Base-by-base conservation (phyloP, 225 moss, liverwort and hornwort genomes). In the Lunularia cruciata region DNA sequence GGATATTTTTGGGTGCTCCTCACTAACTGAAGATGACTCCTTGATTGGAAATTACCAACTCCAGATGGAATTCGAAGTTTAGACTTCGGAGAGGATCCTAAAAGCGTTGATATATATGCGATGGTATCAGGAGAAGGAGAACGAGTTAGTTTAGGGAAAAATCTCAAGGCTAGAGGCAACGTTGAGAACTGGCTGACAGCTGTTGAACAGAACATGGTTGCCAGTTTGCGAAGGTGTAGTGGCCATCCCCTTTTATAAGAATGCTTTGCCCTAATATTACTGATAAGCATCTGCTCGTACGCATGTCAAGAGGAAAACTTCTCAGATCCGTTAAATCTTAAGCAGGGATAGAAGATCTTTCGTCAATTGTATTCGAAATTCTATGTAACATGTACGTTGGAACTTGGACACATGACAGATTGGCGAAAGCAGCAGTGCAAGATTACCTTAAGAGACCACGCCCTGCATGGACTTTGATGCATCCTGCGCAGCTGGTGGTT, bases 51-150 rank as follows among this genome's bases (percentile, higher is more conserved):
- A 19, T 30, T 65, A 31, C 16, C 48, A 31, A 31, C 33, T 32
- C 8, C 73, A 95, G 95, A 92, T 73, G 95, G 95, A 2, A 95
- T 95, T 68, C 69, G 87, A 42, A 92, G 87, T 68, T 74, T 95
- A 63, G 95, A 95, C 69, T 95, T 95, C 81, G 92, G 95, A 57
- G 92, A 95, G 26, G 95, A 95, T 73, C 86, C 90, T n/a, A 95
- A 95, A 58, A 95, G 95, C 37, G 85, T 92, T 63, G 95, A 95
- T 59, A 90, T 95, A 33, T 88, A 78, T 69, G 95, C 88, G 0
- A 95, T 95, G 92, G 46, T 88, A 32, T 95, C 95, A 37, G 89
- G 92, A 67, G 95, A 95, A 63, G 92, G 90, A 10, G 95, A 95
- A 72, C 76, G 67, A 37, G 73, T 95, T 39, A 0, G 15, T 13